These are phyloP conservation scores for Alternaria incomplexa DNA, from an alignment of 2,329 filamentous ascomycete genomes.

Conservation along the genomic window DNA sequence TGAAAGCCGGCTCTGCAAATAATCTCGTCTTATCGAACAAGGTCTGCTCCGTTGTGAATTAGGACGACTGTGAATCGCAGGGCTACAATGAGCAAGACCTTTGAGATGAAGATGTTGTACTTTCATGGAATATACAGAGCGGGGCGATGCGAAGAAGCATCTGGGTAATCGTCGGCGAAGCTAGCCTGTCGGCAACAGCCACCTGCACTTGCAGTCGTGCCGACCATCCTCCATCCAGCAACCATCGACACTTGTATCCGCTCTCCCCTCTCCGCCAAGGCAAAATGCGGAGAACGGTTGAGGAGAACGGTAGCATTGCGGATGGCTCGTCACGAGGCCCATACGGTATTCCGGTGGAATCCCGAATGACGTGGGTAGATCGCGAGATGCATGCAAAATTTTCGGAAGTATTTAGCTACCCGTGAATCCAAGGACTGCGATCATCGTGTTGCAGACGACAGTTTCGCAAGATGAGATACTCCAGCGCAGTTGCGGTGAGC, in stretches of 20 bases:
- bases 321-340: conserved; percentile 17
- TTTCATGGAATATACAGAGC: background rate
- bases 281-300: conserved; percentile 21
- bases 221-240: background rate
- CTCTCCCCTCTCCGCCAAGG: conserved; percentile 22
- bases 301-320: conserved; percentile 5
- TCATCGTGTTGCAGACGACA: background rate
- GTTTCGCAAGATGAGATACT: conserved; percentile 11
- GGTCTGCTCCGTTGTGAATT: background rate
- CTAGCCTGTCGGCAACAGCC: background rate
- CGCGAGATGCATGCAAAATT: background rate
- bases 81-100: background rate
- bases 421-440: background rate
- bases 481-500: background rate
- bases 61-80: background rate
- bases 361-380: conserved; percentile 4
- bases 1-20: background rate
- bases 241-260: background rate
- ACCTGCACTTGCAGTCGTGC: background rate
- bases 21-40: background rate
- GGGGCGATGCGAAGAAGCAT: background rate
- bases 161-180: background rate
- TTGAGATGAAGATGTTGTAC: background rate
- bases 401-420: background rate
- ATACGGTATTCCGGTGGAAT: background rate